Conservation (phyloP, 805 yeast species). For the Starmerella apis region DNA sequence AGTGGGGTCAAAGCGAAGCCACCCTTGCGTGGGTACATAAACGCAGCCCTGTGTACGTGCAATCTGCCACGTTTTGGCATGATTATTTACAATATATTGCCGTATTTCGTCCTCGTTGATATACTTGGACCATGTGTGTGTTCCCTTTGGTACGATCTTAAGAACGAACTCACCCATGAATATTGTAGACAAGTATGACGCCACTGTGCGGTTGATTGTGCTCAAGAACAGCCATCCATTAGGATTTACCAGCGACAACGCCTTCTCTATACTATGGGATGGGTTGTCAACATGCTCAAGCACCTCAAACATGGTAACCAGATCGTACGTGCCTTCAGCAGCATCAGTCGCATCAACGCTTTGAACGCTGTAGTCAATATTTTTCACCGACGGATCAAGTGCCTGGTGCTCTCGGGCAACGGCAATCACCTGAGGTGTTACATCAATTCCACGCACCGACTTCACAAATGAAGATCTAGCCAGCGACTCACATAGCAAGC, state of each 20-base stretch:
- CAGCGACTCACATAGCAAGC: conserved; percentile 74
- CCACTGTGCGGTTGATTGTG: conserved; percentile 79
- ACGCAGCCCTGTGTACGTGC: conserved; percentile 66
- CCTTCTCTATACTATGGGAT: conserved; percentile 54
- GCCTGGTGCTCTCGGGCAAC: conserved; percentile 64
- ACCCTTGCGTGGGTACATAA: conserved; percentile 73
- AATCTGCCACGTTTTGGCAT: conserved; percentile 42
- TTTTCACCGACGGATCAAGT: conserved; percentile 55
- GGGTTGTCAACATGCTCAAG: conserved; percentile 91
- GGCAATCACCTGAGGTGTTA: conserved; percentile 68
- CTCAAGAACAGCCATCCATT: conserved; percentile 82
- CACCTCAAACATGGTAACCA: conserved; percentile 87
- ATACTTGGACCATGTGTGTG: conserved; percentile 80
- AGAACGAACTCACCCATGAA: conserved; percentile 76
- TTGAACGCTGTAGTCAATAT: conserved; percentile 49
- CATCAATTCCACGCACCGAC: conserved; percentile 70
- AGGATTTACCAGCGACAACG: conserved; percentile 55
- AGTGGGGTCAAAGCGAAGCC: conserved; percentile 44
- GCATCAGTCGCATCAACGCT: conserved; percentile 50
- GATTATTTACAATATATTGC: conserved; percentile 46
- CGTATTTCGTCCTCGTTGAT: conserved; percentile 64
- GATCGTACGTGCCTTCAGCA: conserved; percentile 42
- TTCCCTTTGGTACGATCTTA: conserved; percentile 78
- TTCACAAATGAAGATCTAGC: conserved; percentile 57
- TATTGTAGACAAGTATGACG: conserved; percentile 88